A percentile compares a stretch with the other conserved stretches of the same genome.
These are phyloP conservation scores for Ambrosia trifida DNA, from an alignment of 129 eudicot genomes.

Conservation along the genomic window DNA sequence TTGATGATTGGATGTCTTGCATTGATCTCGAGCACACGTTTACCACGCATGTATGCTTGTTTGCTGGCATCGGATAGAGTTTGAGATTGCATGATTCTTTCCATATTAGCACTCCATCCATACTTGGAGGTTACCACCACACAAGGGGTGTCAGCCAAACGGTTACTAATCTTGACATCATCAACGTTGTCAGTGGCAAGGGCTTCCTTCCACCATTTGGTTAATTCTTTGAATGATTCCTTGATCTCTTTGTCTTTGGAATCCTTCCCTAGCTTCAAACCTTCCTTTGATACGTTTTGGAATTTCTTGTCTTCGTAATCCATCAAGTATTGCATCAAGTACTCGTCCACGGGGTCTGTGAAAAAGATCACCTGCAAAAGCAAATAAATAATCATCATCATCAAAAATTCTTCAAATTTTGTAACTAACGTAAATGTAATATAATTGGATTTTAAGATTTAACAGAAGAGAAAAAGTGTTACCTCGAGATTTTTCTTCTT, in stretches of 20 bases:
- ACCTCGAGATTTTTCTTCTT: constrained; percentile 73
- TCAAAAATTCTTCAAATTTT: neutral
- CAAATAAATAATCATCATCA: neutral
- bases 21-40: constrained; percentile 93
- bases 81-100: constrained; percentile 95
- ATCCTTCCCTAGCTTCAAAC: constrained; percentile 86
- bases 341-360: constrained; percentile 96
- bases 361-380: constrained; percentile 56
- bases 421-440: neutral
- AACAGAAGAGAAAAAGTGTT: neutral
- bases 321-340: constrained; percentile 96
- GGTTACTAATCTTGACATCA: constrained; percentile 96
- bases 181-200: constrained; percentile 87
- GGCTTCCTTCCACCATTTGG: constrained; percentile 94
- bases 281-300: constrained; percentile 98
- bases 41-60: constrained; percentile 98
- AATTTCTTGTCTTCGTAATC: constrained; percentile 94
- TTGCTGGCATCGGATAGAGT: constrained; percentile 91
- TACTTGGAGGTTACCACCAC: constrained; percentile 92
- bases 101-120: constrained; percentile 99
- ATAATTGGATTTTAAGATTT: neutral
- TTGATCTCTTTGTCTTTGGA: constrained; percentile 81
- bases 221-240: constrained; percentile 87
- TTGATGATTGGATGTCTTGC: constrained; percentile 95
- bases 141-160: constrained; percentile 94